These are phyloP conservation scores for Alternaria ventricosa DNA, from an alignment of 2,329 filamentous ascomycete species.

Conservation along the genomic window DNA sequence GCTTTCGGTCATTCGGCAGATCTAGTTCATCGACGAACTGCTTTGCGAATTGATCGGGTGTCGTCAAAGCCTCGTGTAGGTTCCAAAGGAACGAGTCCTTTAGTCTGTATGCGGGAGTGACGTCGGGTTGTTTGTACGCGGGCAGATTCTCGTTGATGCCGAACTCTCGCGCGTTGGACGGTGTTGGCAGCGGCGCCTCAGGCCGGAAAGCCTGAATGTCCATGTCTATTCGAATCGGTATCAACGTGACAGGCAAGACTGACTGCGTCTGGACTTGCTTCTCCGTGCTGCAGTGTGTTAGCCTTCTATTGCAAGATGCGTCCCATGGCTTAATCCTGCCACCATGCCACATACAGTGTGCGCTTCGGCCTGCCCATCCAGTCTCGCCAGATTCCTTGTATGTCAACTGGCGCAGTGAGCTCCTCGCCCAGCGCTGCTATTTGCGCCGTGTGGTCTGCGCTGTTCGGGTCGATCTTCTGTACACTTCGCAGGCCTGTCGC, in stretches of 20 bases:
- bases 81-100: slow-evolving; percentile 99
- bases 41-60: slow-evolving; percentile 94
- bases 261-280: slow-evolving; percentile 70
- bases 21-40: slow-evolving; percentile 91
- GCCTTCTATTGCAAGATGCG: not conserved
- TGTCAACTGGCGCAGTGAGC: slow-evolving; percentile 74
- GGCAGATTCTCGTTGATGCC: slow-evolving; percentile 74
- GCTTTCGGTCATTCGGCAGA: slow-evolving; percentile 73
- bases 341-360: slow-evolving; percentile 50
- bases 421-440: slow-evolving; percentile 85
- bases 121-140: slow-evolving; percentile 79
- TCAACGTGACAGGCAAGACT: slow-evolving; percentile 83
- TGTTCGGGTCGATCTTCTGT: slow-evolving; percentile 68
- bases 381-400: slow-evolving; percentile 91
- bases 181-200: slow-evolving; percentile 67
- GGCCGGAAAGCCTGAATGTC: slow-evolving; percentile 83
- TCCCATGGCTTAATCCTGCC: not conserved
- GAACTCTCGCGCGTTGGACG: slow-evolving; percentile 63
- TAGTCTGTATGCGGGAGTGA: slow-evolving; percentile 82
- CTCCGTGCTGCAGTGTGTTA: slow-evolving; percentile 56
- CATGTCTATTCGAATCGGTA: slow-evolving; percentile 95
- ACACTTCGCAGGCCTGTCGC: slow-evolving; percentile 84
- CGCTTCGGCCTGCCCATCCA: slow-evolving; percentile 82
- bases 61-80: slow-evolving; percentile 89
- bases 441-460: slow-evolving; percentile 67